phyloP scores from a whole-genome alignment of 306 rosid genomes.

The Inga laurina region DNA sequence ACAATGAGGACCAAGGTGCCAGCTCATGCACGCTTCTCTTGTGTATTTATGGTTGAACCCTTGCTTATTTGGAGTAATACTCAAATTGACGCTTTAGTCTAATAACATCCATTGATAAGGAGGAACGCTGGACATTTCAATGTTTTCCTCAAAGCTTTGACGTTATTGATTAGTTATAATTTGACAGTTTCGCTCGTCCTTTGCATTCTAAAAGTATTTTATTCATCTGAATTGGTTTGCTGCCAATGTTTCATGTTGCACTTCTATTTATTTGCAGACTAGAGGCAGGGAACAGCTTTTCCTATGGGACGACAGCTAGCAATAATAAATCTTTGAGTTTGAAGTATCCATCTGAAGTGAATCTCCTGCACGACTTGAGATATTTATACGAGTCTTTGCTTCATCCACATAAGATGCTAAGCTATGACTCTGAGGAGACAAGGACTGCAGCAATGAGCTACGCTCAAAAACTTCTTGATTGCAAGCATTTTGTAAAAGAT shows the following conservation, averaged over 20 bases:
- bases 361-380: conserved; percentile 66
- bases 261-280: conserved; percentile 52
- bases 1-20: background rate
- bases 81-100: background rate
- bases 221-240: background rate
- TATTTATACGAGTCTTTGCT: conserved; percentile 74
- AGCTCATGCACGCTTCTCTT: background rate
- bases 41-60: background rate
- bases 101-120: background rate
- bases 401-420: conserved; percentile 70
- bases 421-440: conserved; percentile 51
- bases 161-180: conserved; percentile 26
- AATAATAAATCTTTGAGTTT: conserved; percentile 41
- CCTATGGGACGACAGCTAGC: conserved; percentile 37
- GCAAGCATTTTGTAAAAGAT: conserved; percentile 93
- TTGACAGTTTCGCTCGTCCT: background rate
- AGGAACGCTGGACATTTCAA: background rate
- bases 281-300: conserved; percentile 47
- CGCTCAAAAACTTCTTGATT: conserved; percentile 82
- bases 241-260: background rate
- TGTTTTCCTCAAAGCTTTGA: background rate
- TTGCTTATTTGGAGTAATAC: background rate
- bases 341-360: conserved; percentile 63
- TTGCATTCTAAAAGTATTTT: conserved; percentile 16
- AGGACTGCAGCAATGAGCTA: conserved; percentile 61